Evolutionary conservation across 805 yeast genomes (phyloP).

Genomic region (Cyberlindnera maritima): DNA sequence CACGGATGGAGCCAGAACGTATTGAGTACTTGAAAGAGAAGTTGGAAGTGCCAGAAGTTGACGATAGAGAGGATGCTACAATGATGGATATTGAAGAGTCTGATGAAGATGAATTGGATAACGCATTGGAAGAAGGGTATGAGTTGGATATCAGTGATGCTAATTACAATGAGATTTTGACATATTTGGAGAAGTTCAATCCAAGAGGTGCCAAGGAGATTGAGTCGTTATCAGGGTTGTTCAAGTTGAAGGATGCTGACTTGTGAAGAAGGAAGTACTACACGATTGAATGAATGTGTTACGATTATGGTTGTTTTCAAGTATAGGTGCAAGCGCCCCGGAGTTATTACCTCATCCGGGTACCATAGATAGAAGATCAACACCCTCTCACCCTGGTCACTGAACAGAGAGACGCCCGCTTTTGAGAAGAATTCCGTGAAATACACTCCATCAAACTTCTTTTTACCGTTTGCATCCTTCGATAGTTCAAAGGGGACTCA

Average conservation of each 20-base stretch:
- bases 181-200: constrained; percentile 22
- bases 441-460: no score
- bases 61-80: constrained; percentile 25
- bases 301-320: no score
- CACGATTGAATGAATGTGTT: not conserved
- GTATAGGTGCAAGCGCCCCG: no score
- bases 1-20: constrained; percentile 38
- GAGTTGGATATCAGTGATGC: constrained; percentile 27
- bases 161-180: constrained; percentile 22
- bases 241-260: constrained; percentile 18
- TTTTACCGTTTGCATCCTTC: no score
- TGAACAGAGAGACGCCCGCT: no score
- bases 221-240: constrained; percentile 13
- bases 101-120: constrained; percentile 34
- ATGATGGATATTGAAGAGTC: constrained; percentile 29
- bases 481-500: no score
- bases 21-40: constrained; percentile 40
- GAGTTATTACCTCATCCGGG: no score
- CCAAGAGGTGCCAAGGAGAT: constrained; percentile 26
- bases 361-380: no score
- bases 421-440: no score
- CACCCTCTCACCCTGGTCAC: no score
- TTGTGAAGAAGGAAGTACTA: not conserved
- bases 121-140: constrained; percentile 33
- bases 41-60: constrained; percentile 24